Base-by-base conservation (phyloP, 2,329 filamentous ascomycete genomes). In the Dothiorella sarmentorum region DNA sequence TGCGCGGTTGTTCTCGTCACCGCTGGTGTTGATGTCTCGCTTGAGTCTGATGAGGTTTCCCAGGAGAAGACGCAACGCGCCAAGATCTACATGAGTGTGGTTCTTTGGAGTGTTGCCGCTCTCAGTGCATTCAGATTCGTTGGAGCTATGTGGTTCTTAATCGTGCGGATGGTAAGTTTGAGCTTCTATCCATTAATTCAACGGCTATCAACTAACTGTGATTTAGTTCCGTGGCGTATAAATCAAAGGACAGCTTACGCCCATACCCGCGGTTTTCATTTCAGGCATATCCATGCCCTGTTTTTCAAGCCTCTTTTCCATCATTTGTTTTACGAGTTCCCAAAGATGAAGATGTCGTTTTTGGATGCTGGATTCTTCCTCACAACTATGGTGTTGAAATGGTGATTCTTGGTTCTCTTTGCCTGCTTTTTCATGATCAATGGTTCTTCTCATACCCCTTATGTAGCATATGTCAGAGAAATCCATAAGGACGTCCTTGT, bases 121-220 rank as follows among this genome's bases (percentile, higher is more conserved):
- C 74, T 97, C 58, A 91, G 89, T 22, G 84, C 85, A 2, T 93
- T 97, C 75, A 90, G 93, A 71, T 96, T 97, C 67, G 76, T 92
- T 22, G 92, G 92, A 2, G 90, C 90, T 0, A 80, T 90, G 75
- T 96, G 91, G 90, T 97, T 97, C 78, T 82, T 99, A 79, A 81
- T 97, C 53, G 72, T 75, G 9, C 64, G 73, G 44, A 73, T 75
- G 73, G 71, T 74, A 63, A 69, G 69, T 49, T 20, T 17, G 15
- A 7, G 6, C 27, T 27, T 11, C 20, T 18, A 15, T 7, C 24
- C 2, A 1, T 6, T 40, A 17, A 27, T 29, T 35, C 9, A 56
- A 68, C 66, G 64, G 62, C 58, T 66, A 64, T 64, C 59, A 6
- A 18, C 59, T 61, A 55, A 60, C 13, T 22, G 18, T 17, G 11